Evolutionary conservation across 164 flowering plant genomes (phyloP).

Genomic region (Liquidambar formosana): DNA sequence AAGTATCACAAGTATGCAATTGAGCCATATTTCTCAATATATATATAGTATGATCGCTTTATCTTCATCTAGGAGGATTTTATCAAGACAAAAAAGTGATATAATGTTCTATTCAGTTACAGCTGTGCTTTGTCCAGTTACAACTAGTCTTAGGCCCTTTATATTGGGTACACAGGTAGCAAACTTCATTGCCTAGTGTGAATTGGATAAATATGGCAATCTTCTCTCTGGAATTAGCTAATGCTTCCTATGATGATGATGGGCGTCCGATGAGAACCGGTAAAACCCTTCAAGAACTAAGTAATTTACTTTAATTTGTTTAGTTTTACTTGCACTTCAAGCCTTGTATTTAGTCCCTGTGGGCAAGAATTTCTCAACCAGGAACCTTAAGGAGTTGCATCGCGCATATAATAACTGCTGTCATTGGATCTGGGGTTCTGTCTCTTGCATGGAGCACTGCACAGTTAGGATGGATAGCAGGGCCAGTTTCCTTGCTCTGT

Average conservation of each 20-base stretch:
- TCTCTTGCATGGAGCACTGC: constrained; percentile 1
- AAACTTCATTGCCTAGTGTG: constrained; percentile 4
- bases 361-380: constrained; percentile 2
- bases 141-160: not conserved
- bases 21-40: too few species aligned
- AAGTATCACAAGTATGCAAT: too few species aligned
- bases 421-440: constrained; percentile 3
- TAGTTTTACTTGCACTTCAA: not conserved
- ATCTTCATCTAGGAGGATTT: too few species aligned
- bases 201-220: constrained; percentile 25
- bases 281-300: constrained; percentile 5
- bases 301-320: too few species aligned
- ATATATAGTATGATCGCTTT: too few species aligned
- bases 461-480: constrained; percentile 3
- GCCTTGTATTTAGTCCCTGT: constrained; percentile 6
- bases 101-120: too few species aligned
- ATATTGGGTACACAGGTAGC: constrained; percentile 4
- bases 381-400: not conserved
- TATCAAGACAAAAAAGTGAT: too few species aligned
- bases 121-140: too few species aligned
- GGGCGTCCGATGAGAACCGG: constrained; percentile 35
- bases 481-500: not conserved
- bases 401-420: constrained; percentile 3
- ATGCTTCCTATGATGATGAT: constrained; percentile 26
- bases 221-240: constrained; percentile 18